Base-by-base conservation (phyloP, 2,329 filamentous ascomycete genomes). In the Xylaria multiplex region DNA sequence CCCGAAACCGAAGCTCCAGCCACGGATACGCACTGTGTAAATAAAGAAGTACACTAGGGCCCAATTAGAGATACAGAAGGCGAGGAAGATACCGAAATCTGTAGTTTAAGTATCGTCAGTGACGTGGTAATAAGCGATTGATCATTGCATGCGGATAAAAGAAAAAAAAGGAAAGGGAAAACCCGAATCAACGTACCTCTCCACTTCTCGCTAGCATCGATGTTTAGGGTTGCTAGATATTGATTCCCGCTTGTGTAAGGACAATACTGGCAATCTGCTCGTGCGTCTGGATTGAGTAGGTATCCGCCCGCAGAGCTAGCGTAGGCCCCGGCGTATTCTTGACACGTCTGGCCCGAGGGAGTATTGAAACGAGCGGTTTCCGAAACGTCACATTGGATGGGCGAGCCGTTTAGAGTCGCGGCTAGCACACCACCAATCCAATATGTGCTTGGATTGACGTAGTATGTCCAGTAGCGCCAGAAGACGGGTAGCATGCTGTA, bases 31-130 rank as follows among this genome's bases (percentile, higher is more conserved):
- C 6, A 92, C 89, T 2, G 87, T 90, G 78, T 90, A 93, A 63
- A 93, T 88, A 74, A 93, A 93, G 79, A 93, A 92, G 76, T 91
- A 92, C 0, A 93, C 90, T 60, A 93, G 77, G 46, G 84, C 79
- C 88, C 88, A 93, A 74, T 93, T 93, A 57, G 86, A 89, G 14
- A 91, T 79, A 59, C 86, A 87, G 75, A 93, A 93, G 1, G 86
- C 88, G 8, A 92, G 71, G 80, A 93, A 92, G 66, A 93, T 89
- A 7, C 90, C 91, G 71, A 93, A 91, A 56, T 81, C 79, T 79
- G n/a, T 77, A 27, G 64, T 6, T 13, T 11, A 2, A 53, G 62
- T 66, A 46, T 64, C 35, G 59, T 63, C 50, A 50, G 32, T 46
- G 9, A 14, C 8, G 1, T 19, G 24, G 43, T 46, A 7, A 11